A percentile compares a stretch with the other conserved stretches of the same genome.
Evolutionary conservation across 2,329 filamentous ascomycete genomes (phyloP).

Genomic region (Trichoderma sp.): DNA sequence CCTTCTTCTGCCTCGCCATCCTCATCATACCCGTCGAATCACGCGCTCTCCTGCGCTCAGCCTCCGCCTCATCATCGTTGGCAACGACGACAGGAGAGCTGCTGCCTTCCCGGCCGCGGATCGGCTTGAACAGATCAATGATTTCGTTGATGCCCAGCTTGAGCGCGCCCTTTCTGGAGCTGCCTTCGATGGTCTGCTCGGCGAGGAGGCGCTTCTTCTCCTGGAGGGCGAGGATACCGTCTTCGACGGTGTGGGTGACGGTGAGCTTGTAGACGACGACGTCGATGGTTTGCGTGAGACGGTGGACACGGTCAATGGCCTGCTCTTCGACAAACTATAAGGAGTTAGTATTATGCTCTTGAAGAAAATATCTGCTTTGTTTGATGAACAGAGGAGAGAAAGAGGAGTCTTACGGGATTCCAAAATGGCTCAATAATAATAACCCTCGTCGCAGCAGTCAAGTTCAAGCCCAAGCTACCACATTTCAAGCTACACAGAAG

Average conservation of each 20-base stretch:
- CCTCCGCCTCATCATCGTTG: conserved; percentile 20
- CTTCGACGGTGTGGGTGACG: conserved; percentile 84
- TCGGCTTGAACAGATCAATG: conserved; percentile 81
- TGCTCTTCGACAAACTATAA: conserved; percentile 92
- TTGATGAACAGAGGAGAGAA: background rate
- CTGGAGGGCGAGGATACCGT: conserved; percentile 91
- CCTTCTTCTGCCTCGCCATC: conserved; percentile 33
- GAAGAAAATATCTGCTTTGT: background rate
- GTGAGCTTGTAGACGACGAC: conserved; percentile 96
- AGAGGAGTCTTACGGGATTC: conserved; percentile 72
- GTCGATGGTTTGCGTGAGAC: conserved; percentile 94
- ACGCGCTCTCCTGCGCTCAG: conserved; percentile 30
- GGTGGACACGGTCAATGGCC: conserved; percentile 96
- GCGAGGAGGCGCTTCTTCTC: conserved; percentile 91
- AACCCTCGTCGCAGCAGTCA: conserved; percentile 90
- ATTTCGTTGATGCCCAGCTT: conserved; percentile 95
- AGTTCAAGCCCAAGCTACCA: conserved; percentile 87
- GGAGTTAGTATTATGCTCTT: background rate
- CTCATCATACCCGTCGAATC: conserved; percentile 36
- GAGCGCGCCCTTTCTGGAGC: conserved; percentile 70
- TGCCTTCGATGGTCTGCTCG: conserved; percentile 86
- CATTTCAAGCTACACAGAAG: conserved; percentile 93
- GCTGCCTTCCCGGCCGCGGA: conserved; percentile 39
- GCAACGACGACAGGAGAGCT: conserved; percentile 13
- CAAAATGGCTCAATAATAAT: conserved; percentile 97